phyloP scores from a whole-genome alignment of 1,284 basidiomycete species.

The Naganishia sp. region DNA sequence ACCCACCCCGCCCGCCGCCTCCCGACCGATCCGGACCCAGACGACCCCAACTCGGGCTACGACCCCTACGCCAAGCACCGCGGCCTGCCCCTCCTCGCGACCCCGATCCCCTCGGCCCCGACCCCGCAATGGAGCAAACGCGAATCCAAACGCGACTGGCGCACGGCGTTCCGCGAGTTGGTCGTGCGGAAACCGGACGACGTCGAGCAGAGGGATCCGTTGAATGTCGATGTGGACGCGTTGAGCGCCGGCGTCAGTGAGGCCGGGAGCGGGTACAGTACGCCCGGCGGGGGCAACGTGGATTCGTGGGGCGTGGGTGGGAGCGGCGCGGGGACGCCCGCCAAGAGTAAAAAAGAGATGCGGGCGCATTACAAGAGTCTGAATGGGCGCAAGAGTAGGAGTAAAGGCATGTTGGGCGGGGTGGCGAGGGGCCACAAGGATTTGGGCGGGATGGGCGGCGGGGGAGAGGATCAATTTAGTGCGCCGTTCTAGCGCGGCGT shows the following conservation, averaged over 20 bases:
- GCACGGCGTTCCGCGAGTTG: constrained; percentile 43
- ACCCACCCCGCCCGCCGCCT: constrained; percentile 35
- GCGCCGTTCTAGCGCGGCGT: constrained; percentile 23
- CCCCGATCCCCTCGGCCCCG: constrained; percentile 57
- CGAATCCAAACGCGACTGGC: constrained; percentile 52
- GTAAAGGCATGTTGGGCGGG: constrained; percentile 60
- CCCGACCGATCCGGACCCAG: constrained; percentile 53
- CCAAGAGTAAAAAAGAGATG: constrained; percentile 75
- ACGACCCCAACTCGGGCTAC: constrained; percentile 48
- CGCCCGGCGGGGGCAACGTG: constrained; percentile 3
- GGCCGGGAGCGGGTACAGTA: constrained; percentile 45
- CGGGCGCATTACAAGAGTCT: constrained; percentile 85
- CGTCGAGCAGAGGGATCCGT: constrained; percentile 43
- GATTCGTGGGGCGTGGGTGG: constrained; percentile 39
- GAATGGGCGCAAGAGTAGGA: constrained; percentile 71
- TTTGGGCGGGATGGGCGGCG: constrained; percentile 31
- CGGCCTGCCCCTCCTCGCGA: constrained; percentile 54
- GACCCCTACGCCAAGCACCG: constrained; percentile 53
- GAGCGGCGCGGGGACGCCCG: constrained; percentile 56
- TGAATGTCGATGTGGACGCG: constrained; percentile 47
- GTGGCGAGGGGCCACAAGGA: constrained; percentile 26
- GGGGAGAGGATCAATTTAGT: constrained; percentile 26
- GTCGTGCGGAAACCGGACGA: constrained; percentile 46
- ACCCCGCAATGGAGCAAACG: constrained; percentile 55
- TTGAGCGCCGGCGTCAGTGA: constrained; percentile 65